Base-by-base conservation (phyloP, 768 basidiomycete species). In the Sutorius australiensis region DNA sequence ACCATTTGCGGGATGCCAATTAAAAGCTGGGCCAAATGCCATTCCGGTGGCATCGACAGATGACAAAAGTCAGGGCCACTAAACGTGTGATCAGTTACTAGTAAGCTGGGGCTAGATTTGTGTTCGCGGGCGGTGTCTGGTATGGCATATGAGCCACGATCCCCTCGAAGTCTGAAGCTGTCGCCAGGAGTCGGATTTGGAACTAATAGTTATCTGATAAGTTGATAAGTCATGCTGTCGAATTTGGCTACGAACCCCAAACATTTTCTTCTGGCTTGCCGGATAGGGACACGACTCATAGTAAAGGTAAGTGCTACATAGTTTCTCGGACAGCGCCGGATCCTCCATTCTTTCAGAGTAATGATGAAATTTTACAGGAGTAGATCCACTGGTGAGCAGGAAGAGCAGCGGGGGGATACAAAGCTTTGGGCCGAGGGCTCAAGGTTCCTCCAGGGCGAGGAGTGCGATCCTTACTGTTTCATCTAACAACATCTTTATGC, bases 381-480 rank as follows among this genome's bases (percentile, higher is more conserved):
- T 24, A 24, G 24, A 24, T 24, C 24, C 4, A 4, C 24, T 24
- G 24, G 24, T 4, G 24, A 24, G 24, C 24, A 24, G 4, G 24
- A 24, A 24, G 24, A 24, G 24, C 24, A 4, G 4, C 24, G 24
- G 24, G 24, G 24, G 24, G 24, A 4, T 4, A 24, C 24, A 24
- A 24, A 24, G 24, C 24, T 2, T 24, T 24, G 24, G 24, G 24
- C 24, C 24, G 24, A 24, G 24, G 24, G 24, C 24, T n/a, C 32
- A 46, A 28, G 46, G 16, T 1, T 54, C 40, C 6, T 51, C 52
- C 16, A 50, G n/a, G 14, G 60, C 30, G n/a, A 63, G 61, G 6
- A 28, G 19, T 5, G 30, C 61, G 12, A 62, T 60, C 19, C 61
- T 56, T 14, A 59, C 12, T 0, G 24, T 63, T 32, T 62, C 61